Conservation (phyloP, 2,329 filamentous ascomycete genomes). For the Colletotrichum sp. region DNA sequence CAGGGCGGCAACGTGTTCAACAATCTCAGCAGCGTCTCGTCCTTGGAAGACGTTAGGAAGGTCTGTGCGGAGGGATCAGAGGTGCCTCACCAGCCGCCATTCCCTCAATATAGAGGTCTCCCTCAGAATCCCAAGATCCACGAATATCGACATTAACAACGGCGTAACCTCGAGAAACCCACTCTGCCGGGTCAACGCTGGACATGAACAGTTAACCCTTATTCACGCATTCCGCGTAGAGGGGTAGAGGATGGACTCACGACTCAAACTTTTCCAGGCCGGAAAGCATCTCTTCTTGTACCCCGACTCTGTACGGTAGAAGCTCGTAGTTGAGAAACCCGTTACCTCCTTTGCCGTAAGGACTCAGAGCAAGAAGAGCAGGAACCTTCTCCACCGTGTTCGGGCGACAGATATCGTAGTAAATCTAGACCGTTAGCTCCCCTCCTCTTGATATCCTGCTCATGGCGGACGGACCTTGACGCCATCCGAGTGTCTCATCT, state of each 20-base stretch:
- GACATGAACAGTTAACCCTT: background rate
- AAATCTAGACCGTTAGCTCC: constrained; percentile 27
- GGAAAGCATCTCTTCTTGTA: constrained; percentile 26
- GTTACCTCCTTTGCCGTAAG: constrained; percentile 50
- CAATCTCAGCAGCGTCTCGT: constrained; percentile 25
- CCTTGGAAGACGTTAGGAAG: constrained; percentile 23
- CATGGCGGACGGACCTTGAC: background rate
- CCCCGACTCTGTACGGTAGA: constrained; percentile 40
- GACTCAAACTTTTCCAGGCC: constrained; percentile 31
- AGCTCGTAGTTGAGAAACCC: constrained; percentile 37
- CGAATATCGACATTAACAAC: constrained; percentile 31
- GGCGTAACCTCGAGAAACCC: constrained; percentile 29
- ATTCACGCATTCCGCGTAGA: background rate
- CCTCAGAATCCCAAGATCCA: constrained; percentile 27
- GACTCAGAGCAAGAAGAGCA: constrained; percentile 38
- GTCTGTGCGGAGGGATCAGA: background rate
- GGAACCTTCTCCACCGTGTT: constrained; percentile 31
- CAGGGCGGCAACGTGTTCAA: constrained; percentile 25
- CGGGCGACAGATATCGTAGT: constrained; percentile 48
- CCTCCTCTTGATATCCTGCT: background rate
- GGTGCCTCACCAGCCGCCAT: background rate
- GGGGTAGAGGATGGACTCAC: background rate
- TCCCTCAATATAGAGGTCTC: constrained; percentile 7
- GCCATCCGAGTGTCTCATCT: background rate
- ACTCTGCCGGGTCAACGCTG: constrained; percentile 29